Evolutionary conservation across 805 yeast genomes (phyloP).

Genomic region (Starmerella sp.): DNA sequence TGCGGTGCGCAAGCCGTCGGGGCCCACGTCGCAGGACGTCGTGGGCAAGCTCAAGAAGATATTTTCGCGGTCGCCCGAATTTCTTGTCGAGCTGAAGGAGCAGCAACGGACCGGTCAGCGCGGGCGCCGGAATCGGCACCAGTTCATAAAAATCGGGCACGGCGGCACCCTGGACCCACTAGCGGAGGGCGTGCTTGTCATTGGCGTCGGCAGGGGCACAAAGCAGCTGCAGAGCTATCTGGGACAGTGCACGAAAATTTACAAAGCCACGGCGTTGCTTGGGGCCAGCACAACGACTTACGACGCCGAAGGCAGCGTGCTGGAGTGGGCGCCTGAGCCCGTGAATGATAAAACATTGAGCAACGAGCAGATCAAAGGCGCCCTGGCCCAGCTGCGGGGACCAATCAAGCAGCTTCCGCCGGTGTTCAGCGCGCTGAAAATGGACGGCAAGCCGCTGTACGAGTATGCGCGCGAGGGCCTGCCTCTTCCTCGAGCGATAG

Average conservation of each 20-base stretch:
- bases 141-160: conserved; percentile 76
- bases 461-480: conserved; percentile 85
- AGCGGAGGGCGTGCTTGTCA: conserved; percentile 83
- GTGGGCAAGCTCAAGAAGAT: conserved; percentile 53
- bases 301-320: conserved; percentile 76
- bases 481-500: conserved; percentile 75
- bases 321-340: conserved; percentile 40
- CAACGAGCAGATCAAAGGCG: conserved; percentile 38
- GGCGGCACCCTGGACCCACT: conserved; percentile 96
- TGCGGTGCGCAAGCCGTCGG: conserved; percentile 83
- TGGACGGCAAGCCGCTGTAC: conserved; percentile 87
- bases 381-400: conserved; percentile 60
- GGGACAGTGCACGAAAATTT: conserved; percentile 63
- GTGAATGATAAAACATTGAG: conserved; percentile 41
- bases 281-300: conserved; percentile 92
- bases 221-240: conserved; percentile 63
- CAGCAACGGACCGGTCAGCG: background rate
- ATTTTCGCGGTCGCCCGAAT: conserved; percentile 49
- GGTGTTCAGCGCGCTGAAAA: conserved; percentile 81
- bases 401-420: conserved; percentile 85
- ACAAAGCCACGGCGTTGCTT: conserved; percentile 71
- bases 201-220: conserved; percentile 91
- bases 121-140: conserved; percentile 24
- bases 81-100: conserved; percentile 30
- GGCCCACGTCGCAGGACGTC: conserved; percentile 67